A percentile compares a stretch with the other conserved stretches of the same genome.
Conservation (phyloP, 139 green algal species). For the Chloropicon primus region DNA sequence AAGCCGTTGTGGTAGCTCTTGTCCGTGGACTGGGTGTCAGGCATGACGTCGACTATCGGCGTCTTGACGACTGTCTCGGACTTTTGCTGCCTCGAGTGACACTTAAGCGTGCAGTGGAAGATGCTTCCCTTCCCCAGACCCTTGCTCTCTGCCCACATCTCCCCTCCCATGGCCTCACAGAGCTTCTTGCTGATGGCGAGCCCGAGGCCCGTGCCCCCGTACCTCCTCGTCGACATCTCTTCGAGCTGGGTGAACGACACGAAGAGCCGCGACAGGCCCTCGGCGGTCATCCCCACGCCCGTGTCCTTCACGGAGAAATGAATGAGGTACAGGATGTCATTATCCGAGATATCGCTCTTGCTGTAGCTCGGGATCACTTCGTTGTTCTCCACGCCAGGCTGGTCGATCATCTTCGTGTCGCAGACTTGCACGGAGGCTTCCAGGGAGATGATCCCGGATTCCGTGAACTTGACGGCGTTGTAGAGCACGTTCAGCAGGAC, state of each 20-base stretch:
- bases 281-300: conserved; percentile 52
- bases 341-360: not conserved
- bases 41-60: not conserved
- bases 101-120: conserved; percentile 39
- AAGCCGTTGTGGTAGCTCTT: conserved; percentile 12
- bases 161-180: conserved; percentile 56
- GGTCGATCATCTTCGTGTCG: not conserved
- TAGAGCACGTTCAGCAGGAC: conserved; percentile 79
- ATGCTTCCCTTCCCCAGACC: conserved; percentile 29
- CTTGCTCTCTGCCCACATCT: conserved; percentile 52
- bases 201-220: conserved; percentile 67
- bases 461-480: conserved; percentile 84
- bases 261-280: conserved; percentile 50
- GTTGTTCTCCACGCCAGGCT: not conserved
- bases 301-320: conserved; percentile 61
- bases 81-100: not conserved
- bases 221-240: conserved; percentile 41
- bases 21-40: not conserved
- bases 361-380: not conserved
- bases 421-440: conserved; percentile 18
- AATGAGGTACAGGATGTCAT: conserved; percentile 12
- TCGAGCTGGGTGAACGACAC: conserved; percentile 62
- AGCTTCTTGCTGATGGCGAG: conserved; percentile 69
- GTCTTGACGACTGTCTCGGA: not conserved
- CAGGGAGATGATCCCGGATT: conserved; percentile 52